Base-by-base conservation (phyloP, 163 green algal species). In the Chlorella variabilis region DNA sequence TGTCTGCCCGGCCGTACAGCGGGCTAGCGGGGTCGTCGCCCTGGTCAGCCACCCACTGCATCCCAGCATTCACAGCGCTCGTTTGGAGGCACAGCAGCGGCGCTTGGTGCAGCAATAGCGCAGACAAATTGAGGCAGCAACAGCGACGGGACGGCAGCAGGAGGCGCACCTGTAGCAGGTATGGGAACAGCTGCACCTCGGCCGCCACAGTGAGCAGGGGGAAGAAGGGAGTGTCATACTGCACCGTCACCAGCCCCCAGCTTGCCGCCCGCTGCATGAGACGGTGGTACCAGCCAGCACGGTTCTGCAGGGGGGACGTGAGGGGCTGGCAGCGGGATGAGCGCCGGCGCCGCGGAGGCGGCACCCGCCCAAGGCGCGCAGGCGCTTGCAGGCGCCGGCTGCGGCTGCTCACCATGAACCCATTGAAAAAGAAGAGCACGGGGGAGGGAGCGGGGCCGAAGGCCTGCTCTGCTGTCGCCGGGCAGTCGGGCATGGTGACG, bases 181-280 rank as follows among this genome's bases (percentile, higher is more conserved):
- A 17, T 4, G 80, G 38, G 29, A 54, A 71, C 3, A 81, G 61
- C 31, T 77, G 23, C 34, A 86, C 27, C 66, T 88, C 83, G 4
- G 58, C 41, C 1, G 61, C 70, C 25, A 65, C 71, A 13, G 61
- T 70, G 9, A 70, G 18, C 3, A 77, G 70, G 7, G 39, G 74
- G 2, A 68, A 59, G 15, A 69, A 63, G 0, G 66, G 73, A 1
- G 62, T 38, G 34, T 91, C 84, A 45, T 91, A 91, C 63, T 91
- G 86, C 27, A 91, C 42, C 20, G 81, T 66, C 11, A 62, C 63
- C 75, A 75, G 78, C 6, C 87, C 87, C 86, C 86, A 91, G 68
- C 38, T 83, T 15, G 83, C 85, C 4, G 80, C 31, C 3, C 58
- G 59, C 11, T 77, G 27, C 20, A 82, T 79, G 31, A 89, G 86